A percentile compares a stretch with the other conserved stretches of the same genome.
Conservation (phyloP, 352 stramenopile species). For the Phytophthora cactorum region DNA sequence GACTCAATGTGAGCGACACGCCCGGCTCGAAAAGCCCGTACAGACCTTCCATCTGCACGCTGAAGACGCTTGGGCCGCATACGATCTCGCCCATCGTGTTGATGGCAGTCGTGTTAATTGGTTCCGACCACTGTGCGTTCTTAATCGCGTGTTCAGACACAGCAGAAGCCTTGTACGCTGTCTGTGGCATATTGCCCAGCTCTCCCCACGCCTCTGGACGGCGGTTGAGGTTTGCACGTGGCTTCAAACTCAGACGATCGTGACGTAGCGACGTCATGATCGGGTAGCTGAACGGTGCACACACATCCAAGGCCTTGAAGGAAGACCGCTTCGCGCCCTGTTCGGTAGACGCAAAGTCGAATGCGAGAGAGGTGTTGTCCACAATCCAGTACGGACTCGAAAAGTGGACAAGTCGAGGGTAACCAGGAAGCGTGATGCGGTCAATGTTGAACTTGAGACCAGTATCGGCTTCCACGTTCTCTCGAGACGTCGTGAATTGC, state of each 20-base stretch:
- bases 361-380: slow-evolving; percentile 80
- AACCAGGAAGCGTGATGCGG: slow-evolving; percentile 66
- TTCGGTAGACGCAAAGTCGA: slow-evolving; percentile 63
- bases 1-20: slow-evolving; percentile 77
- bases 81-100: slow-evolving; percentile 84
- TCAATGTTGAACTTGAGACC: slow-evolving; percentile 78
- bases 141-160: slow-evolving; percentile 72
- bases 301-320: slow-evolving; percentile 51
- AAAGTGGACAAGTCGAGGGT: slow-evolving; percentile 82
- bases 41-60: slow-evolving; percentile 83
- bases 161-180: slow-evolving; percentile 51
- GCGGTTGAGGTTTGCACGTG: slow-evolving; percentile 45
- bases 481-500: slow-evolving; percentile 73
- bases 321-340: slow-evolving; percentile 56
- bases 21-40: slow-evolving; percentile 83
- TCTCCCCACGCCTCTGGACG: slow-evolving; percentile 66
- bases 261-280: slow-evolving; percentile 64
- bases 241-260: slow-evolving; percentile 78
- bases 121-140: slow-evolving; percentile 76
- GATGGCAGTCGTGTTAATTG: slow-evolving; percentile 86
- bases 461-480: slow-evolving; percentile 56
- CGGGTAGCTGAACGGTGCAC: slow-evolving; percentile 63
- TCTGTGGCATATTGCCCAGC: slow-evolving; percentile 59
- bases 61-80: slow-evolving; percentile 76
- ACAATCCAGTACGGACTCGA: slow-evolving; percentile 88